A percentile compares a stretch with the other conserved stretches of the same genome.
Evolutionary conservation across 139 green algal species (phyloP).

Genomic region (Picochlorum sp.): DNA sequence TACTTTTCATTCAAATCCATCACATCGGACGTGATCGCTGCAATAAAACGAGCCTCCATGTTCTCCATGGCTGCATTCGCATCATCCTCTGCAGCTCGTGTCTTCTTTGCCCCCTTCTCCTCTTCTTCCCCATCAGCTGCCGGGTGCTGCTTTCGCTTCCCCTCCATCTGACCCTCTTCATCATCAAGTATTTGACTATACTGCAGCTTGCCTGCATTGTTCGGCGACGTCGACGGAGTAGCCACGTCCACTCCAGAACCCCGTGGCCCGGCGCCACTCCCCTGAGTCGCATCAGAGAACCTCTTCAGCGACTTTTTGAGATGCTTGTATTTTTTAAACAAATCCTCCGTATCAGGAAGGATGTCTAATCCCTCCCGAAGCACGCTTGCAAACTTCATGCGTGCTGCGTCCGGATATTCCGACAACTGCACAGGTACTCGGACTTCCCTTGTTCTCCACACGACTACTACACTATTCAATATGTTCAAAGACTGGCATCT

Average conservation of each 20-base stretch:
- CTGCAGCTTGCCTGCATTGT: not conserved
- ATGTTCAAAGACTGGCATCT: too few relatives aligned
- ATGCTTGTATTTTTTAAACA: constrained; percentile 62
- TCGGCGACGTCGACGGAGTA: not conserved
- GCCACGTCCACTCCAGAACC: not conserved
- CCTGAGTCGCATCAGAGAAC: constrained; percentile 10
- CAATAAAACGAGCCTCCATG: constrained; percentile 40
- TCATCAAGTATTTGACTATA: not conserved
- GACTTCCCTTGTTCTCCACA: too few relatives aligned
- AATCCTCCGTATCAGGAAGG: constrained; percentile 49
- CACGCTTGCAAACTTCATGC: constrained; percentile 71
- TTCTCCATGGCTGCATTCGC: constrained; percentile 2
- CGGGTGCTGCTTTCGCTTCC: too few relatives aligned
- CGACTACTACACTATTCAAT: too few relatives aligned
- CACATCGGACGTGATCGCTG: constrained; percentile 40
- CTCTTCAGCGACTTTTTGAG: constrained; percentile 51
- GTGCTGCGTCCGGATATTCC: not conserved
- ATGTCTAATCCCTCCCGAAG: constrained; percentile 45
- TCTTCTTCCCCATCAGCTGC: not conserved
- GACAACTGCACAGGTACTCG: not conserved
- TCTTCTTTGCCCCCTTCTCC: not conserved
- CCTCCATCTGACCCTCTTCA: too few relatives aligned
- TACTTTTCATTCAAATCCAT: constrained; percentile 63
- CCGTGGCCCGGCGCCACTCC: too few relatives aligned
- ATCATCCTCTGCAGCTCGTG: not conserved